A percentile compares a stretch with the other conserved stretches of the same genome.
phyloP scores from a whole-genome alignment of 2,329 filamentous ascomycete species.

The Alternaria arbusti region DNA sequence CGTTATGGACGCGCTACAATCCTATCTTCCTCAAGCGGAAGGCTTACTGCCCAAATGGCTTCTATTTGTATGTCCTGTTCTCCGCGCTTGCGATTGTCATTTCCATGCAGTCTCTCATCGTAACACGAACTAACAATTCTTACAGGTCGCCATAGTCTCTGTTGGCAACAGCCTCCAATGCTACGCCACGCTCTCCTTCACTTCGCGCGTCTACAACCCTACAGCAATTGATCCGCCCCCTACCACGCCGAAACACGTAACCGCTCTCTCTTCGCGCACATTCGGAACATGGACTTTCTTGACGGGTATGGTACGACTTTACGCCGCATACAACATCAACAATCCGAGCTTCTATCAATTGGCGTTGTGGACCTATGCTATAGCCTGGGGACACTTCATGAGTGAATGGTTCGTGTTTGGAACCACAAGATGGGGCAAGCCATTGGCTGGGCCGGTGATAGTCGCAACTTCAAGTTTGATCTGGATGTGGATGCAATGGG shows the following conservation, averaged over 20 bases:
- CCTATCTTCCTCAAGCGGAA: constrained; percentile 53
- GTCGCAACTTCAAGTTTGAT: constrained; percentile 62
- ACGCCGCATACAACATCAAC: constrained; percentile 82
- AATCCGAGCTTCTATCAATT: constrained; percentile 78
- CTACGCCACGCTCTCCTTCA: constrained; percentile 80
- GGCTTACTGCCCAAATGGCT: constrained; percentile 70
- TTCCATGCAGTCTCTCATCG: not conserved
- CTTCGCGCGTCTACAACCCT: constrained; percentile 84
- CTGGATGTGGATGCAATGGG: constrained; percentile 73
- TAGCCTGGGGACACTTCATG: constrained; percentile 67
- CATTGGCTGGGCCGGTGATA: constrained; percentile 64
- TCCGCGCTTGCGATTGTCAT: not conserved
- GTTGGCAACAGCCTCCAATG: constrained; percentile 85
- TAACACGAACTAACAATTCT: not conserved
- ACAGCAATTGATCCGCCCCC: constrained; percentile 52
- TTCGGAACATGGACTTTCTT: constrained; percentile 91
- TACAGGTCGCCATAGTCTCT: constrained; percentile 79
- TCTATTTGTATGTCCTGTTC: constrained; percentile 60
- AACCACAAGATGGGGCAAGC: constrained; percentile 69
- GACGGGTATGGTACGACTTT: constrained; percentile 76
- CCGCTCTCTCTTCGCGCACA: constrained; percentile 76
- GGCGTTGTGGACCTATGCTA: constrained; percentile 78
- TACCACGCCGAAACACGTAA: constrained; percentile 60
- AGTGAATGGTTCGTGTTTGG: constrained; percentile 83
- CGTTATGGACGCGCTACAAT: constrained; percentile 42